These are phyloP conservation scores for Cordyceps tenuipes DNA, from an alignment of 2,329 filamentous ascomycete species.

Conservation along the genomic window DNA sequence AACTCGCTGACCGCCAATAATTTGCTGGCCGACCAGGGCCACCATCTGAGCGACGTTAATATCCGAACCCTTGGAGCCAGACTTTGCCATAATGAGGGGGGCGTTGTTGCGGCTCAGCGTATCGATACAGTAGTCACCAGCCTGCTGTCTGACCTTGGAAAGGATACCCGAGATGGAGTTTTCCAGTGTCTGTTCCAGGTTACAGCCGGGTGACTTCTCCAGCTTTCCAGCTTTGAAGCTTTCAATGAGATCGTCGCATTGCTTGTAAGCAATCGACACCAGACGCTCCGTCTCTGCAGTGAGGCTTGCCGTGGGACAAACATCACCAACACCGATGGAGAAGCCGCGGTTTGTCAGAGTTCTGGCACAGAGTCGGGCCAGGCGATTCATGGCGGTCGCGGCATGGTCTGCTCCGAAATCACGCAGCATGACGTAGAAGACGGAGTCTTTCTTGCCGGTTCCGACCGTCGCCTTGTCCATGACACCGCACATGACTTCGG, in stretches of 20 bases:
- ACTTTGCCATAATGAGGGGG: slow-evolving; percentile 93
- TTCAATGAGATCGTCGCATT: slow-evolving; percentile 76
- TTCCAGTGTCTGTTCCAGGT: slow-evolving; percentile 86
- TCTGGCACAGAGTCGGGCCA: slow-evolving; percentile 83
- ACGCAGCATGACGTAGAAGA: slow-evolving; percentile 93
- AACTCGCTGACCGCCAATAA: slow-evolving; percentile 89
- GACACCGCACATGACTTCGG: slow-evolving; percentile 90
- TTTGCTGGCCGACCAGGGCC: slow-evolving; percentile 92
- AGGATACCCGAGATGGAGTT: slow-evolving; percentile 85
- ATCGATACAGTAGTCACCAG: slow-evolving; percentile 82
- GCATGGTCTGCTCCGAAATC: slow-evolving; percentile 89
- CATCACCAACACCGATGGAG: slow-evolving; percentile 91
- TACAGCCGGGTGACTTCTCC: slow-evolving; percentile 79
- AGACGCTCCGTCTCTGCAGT: slow-evolving; percentile 65
- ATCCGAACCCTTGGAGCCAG: slow-evolving; percentile 90
- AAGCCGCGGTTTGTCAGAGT: slow-evolving; percentile 87
- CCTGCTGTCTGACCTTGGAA: slow-evolving; percentile 82
- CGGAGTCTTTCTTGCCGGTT: slow-evolving; percentile 91
- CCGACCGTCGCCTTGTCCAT: slow-evolving; percentile 99
- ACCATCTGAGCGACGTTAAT: slow-evolving; percentile 99
- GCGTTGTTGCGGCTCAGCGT: slow-evolving; percentile 88
- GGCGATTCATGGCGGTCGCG: slow-evolving; percentile 83
- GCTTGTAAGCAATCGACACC: slow-evolving; percentile 67
- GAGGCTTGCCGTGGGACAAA: slow-evolving; percentile 70
- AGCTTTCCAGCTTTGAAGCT: slow-evolving; percentile 73